Evolutionary conservation across 257 asterid species (phyloP).

Genomic region (Solanum tarapatanum): DNA sequence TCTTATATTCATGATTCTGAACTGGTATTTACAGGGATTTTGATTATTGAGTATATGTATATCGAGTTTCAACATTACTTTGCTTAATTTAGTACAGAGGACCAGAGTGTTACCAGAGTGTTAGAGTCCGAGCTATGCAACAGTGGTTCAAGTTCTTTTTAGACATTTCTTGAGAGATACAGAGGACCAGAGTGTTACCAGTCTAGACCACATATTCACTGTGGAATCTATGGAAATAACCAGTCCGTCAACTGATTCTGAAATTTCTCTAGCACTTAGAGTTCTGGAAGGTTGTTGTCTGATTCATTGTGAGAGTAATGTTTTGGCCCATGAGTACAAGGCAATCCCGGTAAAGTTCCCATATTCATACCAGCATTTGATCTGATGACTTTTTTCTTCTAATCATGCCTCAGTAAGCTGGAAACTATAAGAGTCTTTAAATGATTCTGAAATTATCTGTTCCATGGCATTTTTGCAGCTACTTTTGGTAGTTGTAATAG

Average conservation of each 20-base stretch:
- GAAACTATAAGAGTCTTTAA: neutral
- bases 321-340: conserved; percentile 68
- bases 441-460: neutral
- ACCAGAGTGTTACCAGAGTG: neutral
- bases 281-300: conserved; percentile 94
- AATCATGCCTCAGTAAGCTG: neutral
- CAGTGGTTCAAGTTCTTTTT: conserved; percentile 78
- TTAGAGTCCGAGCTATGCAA: neutral
- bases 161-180: conserved; percentile 62
- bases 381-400: neutral
- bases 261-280: conserved; percentile 81
- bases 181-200: conserved; percentile 54
- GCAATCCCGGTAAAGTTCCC: conserved; percentile 42
- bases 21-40: neutral
- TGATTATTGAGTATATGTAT: neutral
- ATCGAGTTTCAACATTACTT: neutral
- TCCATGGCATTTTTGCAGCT: neutral
- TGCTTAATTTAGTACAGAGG: neutral
- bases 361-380: neutral
- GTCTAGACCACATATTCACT: conserved; percentile 61
- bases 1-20: neutral
- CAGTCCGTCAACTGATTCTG: conserved; percentile 80
- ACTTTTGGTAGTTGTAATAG: neutral
- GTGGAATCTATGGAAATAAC: conserved; percentile 62
- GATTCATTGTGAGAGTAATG: conserved; percentile 62